Conservation (phyloP, 208 protist species). For the Leishmania guyanensis region DNA sequence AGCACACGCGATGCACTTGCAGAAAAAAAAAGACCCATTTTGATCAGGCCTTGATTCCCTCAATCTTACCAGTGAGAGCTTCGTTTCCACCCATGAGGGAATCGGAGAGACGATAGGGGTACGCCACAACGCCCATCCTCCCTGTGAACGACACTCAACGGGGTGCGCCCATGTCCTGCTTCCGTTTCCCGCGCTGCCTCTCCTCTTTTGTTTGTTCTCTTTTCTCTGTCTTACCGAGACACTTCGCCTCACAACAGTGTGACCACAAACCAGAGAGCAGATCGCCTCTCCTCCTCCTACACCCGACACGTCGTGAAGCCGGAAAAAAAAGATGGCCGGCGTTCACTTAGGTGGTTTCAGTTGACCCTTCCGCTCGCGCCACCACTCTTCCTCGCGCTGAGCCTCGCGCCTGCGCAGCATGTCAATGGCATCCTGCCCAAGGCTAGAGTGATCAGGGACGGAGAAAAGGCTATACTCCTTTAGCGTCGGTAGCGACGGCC, state of each 20-base stretch:
- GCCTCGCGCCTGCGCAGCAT: conserved; percentile 76
- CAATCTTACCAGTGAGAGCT: background rate
- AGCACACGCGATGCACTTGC: background rate
- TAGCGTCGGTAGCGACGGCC: conserved; percentile 38
- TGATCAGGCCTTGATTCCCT: background rate
- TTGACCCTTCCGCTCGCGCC: conserved; percentile 69
- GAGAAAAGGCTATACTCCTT: conserved; percentile 82
- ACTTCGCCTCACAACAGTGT: background rate
- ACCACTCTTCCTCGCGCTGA: conserved; percentile 73
- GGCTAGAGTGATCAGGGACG: conserved; percentile 60
- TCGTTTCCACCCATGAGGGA: background rate
- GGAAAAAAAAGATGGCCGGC: background rate
- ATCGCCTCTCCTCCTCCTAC: background rate
- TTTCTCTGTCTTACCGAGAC: conserved; percentile 1
- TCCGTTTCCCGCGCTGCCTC: background rate
- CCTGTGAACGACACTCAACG: background rate
- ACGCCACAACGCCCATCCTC: background rate
- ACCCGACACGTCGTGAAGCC: background rate
- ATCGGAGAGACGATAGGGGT: background rate
- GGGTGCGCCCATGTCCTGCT: background rate
- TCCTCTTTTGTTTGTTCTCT: background rate
- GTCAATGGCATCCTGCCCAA: conserved; percentile 84
- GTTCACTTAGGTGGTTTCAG: conserved; percentile 66
- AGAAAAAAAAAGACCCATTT: background rate
- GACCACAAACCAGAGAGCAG: background rate